phyloP scores from a whole-genome alignment of 2,329 filamentous ascomycete species.

The Phialocephala sp. region DNA sequence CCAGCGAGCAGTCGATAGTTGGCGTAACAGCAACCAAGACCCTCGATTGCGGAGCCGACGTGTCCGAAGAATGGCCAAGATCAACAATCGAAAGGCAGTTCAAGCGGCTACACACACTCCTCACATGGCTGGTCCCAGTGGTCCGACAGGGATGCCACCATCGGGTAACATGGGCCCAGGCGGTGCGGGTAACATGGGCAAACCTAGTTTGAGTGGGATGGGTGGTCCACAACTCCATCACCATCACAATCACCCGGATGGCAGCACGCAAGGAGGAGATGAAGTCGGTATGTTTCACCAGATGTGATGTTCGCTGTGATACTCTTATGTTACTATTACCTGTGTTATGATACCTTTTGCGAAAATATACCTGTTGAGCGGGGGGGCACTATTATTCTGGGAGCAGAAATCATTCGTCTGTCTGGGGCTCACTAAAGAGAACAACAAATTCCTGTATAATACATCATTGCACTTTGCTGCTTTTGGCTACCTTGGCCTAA shows the following conservation, averaged over 20 bases:
- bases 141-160: slow-evolving; percentile 67
- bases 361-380: slow-evolving; percentile 32
- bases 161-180: slow-evolving; percentile 65
- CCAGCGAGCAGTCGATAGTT: slow-evolving; percentile 96
- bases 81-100: slow-evolving; percentile 82
- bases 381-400: slow-evolving; percentile 31
- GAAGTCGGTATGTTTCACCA: slow-evolving; percentile 96
- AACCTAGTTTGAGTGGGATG: slow-evolving; percentile 71
- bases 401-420: slow-evolving; percentile 30
- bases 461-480: slow-evolving; percentile 43
- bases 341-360: slow-evolving; percentile 40
- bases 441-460: slow-evolving; percentile 42
- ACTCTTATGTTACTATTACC: slow-evolving; percentile 40
- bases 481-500: slow-evolving; percentile 29
- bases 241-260: slow-evolving; percentile 75
- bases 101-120: slow-evolving; percentile 62
- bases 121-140: slow-evolving; percentile 69
- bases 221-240: slow-evolving; percentile 69
- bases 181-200: slow-evolving; percentile 62
- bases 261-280: slow-evolving; percentile 69
- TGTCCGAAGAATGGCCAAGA: slow-evolving; percentile 94
- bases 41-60: slow-evolving; percentile 87
- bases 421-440: slow-evolving; percentile 31
- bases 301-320: slow-evolving; percentile 67
- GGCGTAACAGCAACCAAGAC: slow-evolving; percentile 99